These are phyloP conservation scores for Verticillium zaregamsianum DNA, from an alignment of 2,329 filamentous ascomycete species.

Conservation along the genomic window DNA sequence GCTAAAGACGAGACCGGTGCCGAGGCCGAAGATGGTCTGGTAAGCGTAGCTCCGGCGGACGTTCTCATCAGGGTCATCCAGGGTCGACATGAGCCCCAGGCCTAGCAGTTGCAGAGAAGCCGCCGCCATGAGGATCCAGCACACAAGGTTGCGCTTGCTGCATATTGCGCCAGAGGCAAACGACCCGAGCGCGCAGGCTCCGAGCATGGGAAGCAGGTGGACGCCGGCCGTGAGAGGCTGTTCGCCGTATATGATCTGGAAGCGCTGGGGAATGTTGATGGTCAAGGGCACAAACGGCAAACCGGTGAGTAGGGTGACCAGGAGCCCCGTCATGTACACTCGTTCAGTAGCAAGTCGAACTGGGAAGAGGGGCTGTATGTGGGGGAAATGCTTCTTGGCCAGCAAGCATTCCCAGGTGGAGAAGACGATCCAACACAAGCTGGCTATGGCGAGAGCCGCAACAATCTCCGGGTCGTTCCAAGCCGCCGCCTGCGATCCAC, in stretches of 20 bases:
- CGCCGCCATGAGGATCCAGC: constrained; percentile 43
- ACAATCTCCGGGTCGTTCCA: constrained; percentile 52
- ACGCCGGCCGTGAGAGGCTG: constrained; percentile 50
- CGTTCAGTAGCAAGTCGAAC: constrained; percentile 41
- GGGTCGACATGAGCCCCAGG: constrained; percentile 43
- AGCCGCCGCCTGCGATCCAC: constrained; percentile 43
- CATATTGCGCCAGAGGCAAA: constrained; percentile 51
- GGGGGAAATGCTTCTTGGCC: constrained; percentile 26
- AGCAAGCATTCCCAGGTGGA: constrained; percentile 47
- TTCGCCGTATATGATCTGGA: constrained; percentile 55
- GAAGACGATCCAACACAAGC: constrained; percentile 43
- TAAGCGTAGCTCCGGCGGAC: constrained; percentile 46
- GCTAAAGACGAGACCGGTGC: constrained; percentile 54
- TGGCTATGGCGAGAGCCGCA: constrained; percentile 41
- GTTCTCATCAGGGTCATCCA: constrained; percentile 25
- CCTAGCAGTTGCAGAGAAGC: constrained; percentile 49
- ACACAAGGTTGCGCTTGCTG: constrained; percentile 49
- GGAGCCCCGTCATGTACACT: constrained; percentile 45
- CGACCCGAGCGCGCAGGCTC: constrained; percentile 51
- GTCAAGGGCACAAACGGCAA: constrained; percentile 56
- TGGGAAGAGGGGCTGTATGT: constrained; percentile 52
- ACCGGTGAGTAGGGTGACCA: constrained; percentile 52
- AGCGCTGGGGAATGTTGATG: constrained; percentile 54
- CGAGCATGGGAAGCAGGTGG: constrained; percentile 55
- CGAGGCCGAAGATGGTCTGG: constrained; percentile 53